These are phyloP conservation scores for Babesia gibsoni DNA, from an alignment of 169 alveolate genomes.

Conservation along the genomic window DNA sequence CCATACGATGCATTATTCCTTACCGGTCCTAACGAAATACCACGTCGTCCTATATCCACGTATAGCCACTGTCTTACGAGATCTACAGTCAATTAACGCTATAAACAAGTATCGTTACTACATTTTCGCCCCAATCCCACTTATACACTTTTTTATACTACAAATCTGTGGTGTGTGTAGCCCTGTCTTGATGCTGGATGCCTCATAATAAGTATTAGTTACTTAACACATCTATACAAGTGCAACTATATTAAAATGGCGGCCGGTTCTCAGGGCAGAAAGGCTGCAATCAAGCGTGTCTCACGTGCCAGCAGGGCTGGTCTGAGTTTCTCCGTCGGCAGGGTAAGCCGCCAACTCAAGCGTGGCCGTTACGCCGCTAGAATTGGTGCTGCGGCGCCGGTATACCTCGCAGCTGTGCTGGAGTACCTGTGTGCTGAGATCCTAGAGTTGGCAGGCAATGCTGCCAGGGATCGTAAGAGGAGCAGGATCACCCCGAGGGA, in stretches of 20 bases:
- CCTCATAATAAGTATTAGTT: background rate
- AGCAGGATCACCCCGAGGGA: conserved; percentile 96
- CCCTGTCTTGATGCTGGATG: too few relatives aligned
- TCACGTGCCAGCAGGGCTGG: conserved; percentile 96
- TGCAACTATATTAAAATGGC: background rate
- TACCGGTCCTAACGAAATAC: too few relatives aligned
- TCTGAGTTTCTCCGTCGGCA: conserved; percentile 96
- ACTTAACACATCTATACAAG: background rate
- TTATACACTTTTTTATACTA: too few relatives aligned
- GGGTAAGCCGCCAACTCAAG: conserved; percentile 92
- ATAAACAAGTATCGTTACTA: too few relatives aligned
- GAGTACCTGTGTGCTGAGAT: conserved; percentile 97
- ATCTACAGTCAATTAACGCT: too few relatives aligned
- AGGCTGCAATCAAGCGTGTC: conserved; percentile 69
- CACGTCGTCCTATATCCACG: too few relatives aligned
- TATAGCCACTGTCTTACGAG: too few relatives aligned
- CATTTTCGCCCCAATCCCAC: too few relatives aligned
- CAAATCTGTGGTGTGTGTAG: too few relatives aligned
- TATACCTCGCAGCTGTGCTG: conserved; percentile 94
- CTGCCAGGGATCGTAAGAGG: conserved; percentile 94
- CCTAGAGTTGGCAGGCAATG: conserved; percentile 96
- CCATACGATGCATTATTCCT: too few relatives aligned
- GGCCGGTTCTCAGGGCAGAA: conserved; percentile 66
- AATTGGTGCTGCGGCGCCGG: conserved; percentile 97
- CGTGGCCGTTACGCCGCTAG: conserved; percentile 95